Base-by-base conservation (phyloP, 164 flowering plant species). In the Berberis vulgaris region DNA sequence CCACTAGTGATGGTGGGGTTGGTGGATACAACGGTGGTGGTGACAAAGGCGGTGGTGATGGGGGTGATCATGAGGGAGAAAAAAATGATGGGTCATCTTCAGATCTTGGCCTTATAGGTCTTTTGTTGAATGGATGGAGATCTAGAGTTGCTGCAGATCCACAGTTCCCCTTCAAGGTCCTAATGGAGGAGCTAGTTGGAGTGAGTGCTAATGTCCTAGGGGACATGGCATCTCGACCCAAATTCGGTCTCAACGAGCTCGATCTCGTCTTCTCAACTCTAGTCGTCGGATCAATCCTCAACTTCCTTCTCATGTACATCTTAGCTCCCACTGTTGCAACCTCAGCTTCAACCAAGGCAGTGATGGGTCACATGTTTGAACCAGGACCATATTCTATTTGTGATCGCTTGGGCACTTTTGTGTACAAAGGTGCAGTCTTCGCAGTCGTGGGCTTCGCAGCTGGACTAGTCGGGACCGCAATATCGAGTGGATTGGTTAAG, bases 181-280 rank as follows among this genome's bases (percentile, higher is more conserved):
- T 56, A 26, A 56, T 56, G 59, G 59, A 56, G 41, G 41, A 56
- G 3, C 41, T 56, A 2, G 59, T 56, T 5, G 59, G 59, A 3
- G 41, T 56, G 26, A 56, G 7, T 13, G 4, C 59, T 3, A 13
- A 39, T 42, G 59, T 47, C 1, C 50, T 47, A 47, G 50, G 50
- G 50, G 50, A 56, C 59, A 56, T 56, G 59, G 43, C 59, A 13
- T 56, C 41, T 56, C 59, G 59, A 7, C 59, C 59, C 1, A 56
- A 56, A 5, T 56, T 56, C 4, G 59, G 59, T 5, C 59, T 56
- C 59, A 56, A 56, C 59, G 59, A 56, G 42, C 59, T 56, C 5
- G 59, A 56, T 56, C 39, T 56, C 59, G 59, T 56, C 42, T 56
- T 56, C 59, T 56, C 59, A 1, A 56, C 59, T 56, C 59, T 56